Conservation (phyloP, 2,329 filamentous ascomycete species). For the Bimuria novae-zelandiae region DNA sequence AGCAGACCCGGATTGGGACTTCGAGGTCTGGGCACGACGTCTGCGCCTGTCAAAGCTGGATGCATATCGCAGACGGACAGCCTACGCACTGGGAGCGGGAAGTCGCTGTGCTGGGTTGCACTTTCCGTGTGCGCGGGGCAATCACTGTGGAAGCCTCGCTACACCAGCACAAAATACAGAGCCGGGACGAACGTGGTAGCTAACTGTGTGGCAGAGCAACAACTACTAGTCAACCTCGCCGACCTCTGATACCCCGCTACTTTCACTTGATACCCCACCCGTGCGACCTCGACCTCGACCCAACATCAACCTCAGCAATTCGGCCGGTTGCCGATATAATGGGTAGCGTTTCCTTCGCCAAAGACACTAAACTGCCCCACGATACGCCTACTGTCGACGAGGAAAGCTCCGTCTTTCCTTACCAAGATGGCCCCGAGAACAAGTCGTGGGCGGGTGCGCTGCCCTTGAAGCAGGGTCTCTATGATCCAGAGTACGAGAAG, state of each 20-base stretch:
- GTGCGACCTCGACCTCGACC: conserved; percentile 19
- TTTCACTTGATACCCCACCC: conserved; percentile 23
- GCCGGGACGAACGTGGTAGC: not conserved
- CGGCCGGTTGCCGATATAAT: conserved; percentile 60
- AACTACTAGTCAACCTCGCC: conserved; percentile 28
- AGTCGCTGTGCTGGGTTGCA: conserved; percentile 15
- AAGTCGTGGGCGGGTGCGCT: conserved; percentile 95
- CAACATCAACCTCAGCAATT: conserved; percentile 34
- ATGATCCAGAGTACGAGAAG: conserved; percentile 94
- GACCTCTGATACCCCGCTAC: conserved; percentile 30
- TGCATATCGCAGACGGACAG: too few relatives aligned
- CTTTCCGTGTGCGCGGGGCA: conserved; percentile 10
- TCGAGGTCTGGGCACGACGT: conserved; percentile 25
- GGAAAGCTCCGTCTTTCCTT: conserved; percentile 74
- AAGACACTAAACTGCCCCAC: conserved; percentile 55
- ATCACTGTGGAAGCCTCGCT: conserved; percentile 13
- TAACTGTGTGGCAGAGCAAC: conserved; percentile 26
- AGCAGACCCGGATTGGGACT: conserved; percentile 21
- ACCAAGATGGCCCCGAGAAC: conserved; percentile 76
- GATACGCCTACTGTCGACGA: conserved; percentile 60
- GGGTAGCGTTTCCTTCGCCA: conserved; percentile 58
- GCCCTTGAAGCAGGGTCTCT: conserved; percentile 97
- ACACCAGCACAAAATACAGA: not conserved
- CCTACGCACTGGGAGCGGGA: conserved; percentile 1
- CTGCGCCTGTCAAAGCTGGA: too few relatives aligned